Evolutionary conservation across 2,329 filamentous ascomycete species (phyloP).

Genomic region (Colletotrichum caudatum): DNA sequence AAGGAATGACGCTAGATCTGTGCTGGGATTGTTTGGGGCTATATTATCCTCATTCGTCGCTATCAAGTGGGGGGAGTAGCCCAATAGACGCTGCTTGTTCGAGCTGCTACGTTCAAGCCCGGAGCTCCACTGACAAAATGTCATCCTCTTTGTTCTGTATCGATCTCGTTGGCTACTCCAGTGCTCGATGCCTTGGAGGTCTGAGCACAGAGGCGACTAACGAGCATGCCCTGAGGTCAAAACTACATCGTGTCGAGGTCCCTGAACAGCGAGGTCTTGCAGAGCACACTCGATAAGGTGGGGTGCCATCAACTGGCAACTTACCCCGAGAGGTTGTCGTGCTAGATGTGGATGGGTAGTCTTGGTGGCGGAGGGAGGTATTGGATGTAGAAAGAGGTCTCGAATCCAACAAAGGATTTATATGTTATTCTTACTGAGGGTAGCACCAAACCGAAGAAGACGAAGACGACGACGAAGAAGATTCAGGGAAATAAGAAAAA

Average conservation of each 20-base stretch:
- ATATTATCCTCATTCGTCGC: not conserved
- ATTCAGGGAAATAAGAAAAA: not conserved
- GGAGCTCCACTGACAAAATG: conserved; percentile 23
- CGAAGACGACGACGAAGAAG: not conserved
- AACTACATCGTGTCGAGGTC: not conserved
- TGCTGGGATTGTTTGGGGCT: conserved; percentile 17
- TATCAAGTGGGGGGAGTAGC: conserved; percentile 22
- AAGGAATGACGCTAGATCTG: not conserved
- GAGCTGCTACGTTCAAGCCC: conserved; percentile 1
- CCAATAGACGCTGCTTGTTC: conserved; percentile 12
- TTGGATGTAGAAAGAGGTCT: not conserved
- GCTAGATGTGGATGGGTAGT: not conserved
- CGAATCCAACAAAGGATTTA: not conserved
- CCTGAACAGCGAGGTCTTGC: not conserved
- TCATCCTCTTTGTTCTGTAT: conserved; percentile 12
- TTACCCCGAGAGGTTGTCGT: not conserved
- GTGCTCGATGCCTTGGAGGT: not conserved
- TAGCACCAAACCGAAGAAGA: not conserved
- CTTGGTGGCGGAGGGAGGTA: too few species aligned
- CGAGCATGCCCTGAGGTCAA: not conserved
- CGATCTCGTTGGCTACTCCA: not conserved
- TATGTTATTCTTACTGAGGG: not conserved
- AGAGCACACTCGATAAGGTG: not conserved
- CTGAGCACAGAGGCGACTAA: not conserved
- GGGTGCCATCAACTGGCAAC: not conserved